Evolutionary conservation across 495 filamentous ascomycete species (phyloP), one percentile per base, ranked within the genome.

Genomic region (Chaetomium cochliodes): DNA sequence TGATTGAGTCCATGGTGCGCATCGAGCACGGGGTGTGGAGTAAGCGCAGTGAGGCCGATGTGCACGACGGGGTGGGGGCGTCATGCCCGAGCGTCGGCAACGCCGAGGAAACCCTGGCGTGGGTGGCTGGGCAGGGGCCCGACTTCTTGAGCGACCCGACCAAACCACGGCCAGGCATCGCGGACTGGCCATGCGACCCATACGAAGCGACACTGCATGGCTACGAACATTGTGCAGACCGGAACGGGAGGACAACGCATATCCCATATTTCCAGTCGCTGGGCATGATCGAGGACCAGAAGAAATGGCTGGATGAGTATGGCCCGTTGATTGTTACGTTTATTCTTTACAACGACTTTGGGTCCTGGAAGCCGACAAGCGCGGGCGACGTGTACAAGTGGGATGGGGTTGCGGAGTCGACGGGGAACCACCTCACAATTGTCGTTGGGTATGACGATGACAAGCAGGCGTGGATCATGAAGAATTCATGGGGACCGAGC

Each of bases 11-110:
- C 22, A 58, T 59, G 65, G 51, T 66, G 22, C 62, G 69, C 56
- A 68, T 70, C 37, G 69, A 70, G 63, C 69, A 70, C 60, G 65
- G 65, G 28, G 49, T 64, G 0, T 70, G 69, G 69, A 61, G 28
- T 51, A 70, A 67, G 49, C 63, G 65, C n/a, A 61, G 55, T 60
- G 69, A 70, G 41, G 65, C 69, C 37, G 69, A 70, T 37, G 49
- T 70, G 28, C 69, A 67, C 63, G 59, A 66, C 39, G 60, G 63
- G 2, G 37, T 62, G 5, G 65, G 65, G 22, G 69, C 65, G 9
- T 22, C 54, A 16, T 70, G 69, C 53, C 65, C 65, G 47, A 63
- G 51, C 8, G 41, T 62, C 2, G 65, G 65, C 53, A 70, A 65
- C 46, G 62, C 63, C 41, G 61, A 67, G 41, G 68, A 67, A 6